Evolutionary conservation across 2,329 filamentous ascomycete genomes (phyloP).

Genomic region (Meredithiella fracta): DNA sequence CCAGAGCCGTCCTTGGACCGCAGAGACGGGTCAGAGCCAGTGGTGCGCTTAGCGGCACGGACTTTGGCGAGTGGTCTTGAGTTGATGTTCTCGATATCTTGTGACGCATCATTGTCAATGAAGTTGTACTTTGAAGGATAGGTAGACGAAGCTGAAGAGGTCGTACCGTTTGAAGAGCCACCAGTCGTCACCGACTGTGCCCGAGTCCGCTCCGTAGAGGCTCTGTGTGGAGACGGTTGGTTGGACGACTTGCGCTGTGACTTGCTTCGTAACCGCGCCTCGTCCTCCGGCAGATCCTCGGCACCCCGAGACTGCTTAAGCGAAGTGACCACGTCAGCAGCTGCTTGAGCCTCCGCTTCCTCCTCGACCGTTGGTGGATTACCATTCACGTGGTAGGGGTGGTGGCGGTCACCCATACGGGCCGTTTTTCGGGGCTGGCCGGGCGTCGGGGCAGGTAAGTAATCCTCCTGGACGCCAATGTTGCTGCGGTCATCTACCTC

Average conservation of each 20-base stretch:
- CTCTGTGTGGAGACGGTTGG: constrained; percentile 11
- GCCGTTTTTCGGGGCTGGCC: constrained; percentile 86
- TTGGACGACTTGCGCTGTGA: constrained; percentile 45
- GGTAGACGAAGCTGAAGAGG: constrained; percentile 31
- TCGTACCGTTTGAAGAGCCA: constrained; percentile 27
- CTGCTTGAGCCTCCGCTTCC: constrained; percentile 31
- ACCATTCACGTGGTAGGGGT: constrained; percentile 50
- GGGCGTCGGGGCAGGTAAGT: constrained; percentile 84
- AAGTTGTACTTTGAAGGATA: constrained; percentile 29
- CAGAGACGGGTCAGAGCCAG: constrained; percentile 27
- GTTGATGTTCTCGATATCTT: constrained; percentile 57
- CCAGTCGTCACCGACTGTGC: constrained; percentile 36
- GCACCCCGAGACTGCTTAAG: constrained; percentile 42
- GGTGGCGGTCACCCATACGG: constrained; percentile 52
- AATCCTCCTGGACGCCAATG: constrained; percentile 64
- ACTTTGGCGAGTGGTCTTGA: constrained; percentile 17
- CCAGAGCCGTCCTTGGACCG: constrained; percentile 35
- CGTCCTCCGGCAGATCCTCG: constrained; percentile 48
- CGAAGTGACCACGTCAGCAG: constrained; percentile 44
- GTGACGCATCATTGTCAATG: constrained; percentile 50
- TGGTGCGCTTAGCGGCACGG: constrained; percentile 11
- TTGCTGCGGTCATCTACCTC: constrained; percentile 72
- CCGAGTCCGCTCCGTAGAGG: constrained; percentile 7
- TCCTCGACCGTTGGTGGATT: constrained; percentile 29
- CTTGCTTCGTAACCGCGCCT: constrained; percentile 60